Evolutionary conservation across 2,329 filamentous ascomycete species (phyloP).

Genomic region (Fusarium nodosum): DNA sequence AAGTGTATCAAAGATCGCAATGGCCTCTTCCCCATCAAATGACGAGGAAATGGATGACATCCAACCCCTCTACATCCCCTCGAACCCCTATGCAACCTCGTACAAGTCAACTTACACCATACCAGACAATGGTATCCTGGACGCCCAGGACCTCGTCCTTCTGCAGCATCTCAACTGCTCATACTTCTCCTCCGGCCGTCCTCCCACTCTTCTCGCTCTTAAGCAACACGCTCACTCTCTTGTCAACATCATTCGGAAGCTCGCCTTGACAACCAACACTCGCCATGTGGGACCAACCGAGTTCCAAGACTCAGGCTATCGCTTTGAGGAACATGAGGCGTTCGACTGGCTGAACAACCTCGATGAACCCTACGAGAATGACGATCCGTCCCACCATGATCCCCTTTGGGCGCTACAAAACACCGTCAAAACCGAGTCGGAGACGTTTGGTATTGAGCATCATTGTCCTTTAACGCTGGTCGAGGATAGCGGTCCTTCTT

Average conservation of each 20-base stretch:
- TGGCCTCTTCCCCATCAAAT: constrained; percentile 2
- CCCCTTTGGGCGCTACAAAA: constrained; percentile 64
- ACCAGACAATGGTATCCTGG: constrained; percentile 44
- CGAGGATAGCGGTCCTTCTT: constrained; percentile 37
- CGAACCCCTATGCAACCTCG: constrained; percentile 49
- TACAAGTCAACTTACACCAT: constrained; percentile 48
- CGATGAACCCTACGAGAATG: constrained; percentile 61
- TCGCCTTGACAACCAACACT: constrained; percentile 57
- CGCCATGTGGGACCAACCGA: constrained; percentile 38
- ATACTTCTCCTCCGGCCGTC: constrained; percentile 67
- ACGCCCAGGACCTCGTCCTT: constrained; percentile 40
- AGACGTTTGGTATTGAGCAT: constrained; percentile 58
- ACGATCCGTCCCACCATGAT: constrained; percentile 62
- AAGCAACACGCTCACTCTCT: constrained; percentile 73
- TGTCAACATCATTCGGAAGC: constrained; percentile 63
- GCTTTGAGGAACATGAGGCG: constrained; percentile 61
- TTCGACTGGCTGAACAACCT: constrained; percentile 71
- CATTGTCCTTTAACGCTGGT: constrained; percentile 61
- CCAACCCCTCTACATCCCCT: constrained; percentile 38
- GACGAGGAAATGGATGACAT: constrained; percentile 18
- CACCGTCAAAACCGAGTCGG: constrained; percentile 59
- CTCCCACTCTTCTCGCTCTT: constrained; percentile 68
- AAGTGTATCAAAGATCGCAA: neutral
- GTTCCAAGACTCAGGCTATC: constrained; percentile 48
- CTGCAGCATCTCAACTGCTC: constrained; percentile 67